phyloP scores from a whole-genome alignment of 2,329 filamentous ascomycete genomes.

The Dactylellina drechsleri region DNA sequence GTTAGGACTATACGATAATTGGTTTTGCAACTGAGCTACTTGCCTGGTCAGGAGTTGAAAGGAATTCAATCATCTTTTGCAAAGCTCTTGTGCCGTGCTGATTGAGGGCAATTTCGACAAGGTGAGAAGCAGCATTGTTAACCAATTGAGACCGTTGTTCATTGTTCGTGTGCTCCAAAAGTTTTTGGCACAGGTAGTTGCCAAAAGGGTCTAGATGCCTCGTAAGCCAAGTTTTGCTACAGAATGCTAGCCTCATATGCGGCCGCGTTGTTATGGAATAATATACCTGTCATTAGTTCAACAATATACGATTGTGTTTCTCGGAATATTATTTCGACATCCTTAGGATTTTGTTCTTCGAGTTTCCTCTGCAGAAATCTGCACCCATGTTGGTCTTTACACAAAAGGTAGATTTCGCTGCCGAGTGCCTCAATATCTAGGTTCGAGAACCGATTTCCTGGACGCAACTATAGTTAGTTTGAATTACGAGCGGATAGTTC shows the following conservation, averaged over 20 bases:
- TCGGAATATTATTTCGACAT: slow-evolving; percentile 90
- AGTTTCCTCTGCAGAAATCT: slow-evolving; percentile 97
- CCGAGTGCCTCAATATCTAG: slow-evolving; percentile 81
- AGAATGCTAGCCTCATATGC: not conserved
- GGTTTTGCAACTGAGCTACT: not conserved
- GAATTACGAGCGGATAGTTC: slow-evolving; percentile 59
- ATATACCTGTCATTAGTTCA: slow-evolving; percentile 87
- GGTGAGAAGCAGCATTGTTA: slow-evolving; percentile 84
- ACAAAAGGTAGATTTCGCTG: slow-evolving; percentile 86
- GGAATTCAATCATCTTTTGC: slow-evolving; percentile 99
- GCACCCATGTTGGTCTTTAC: slow-evolving; percentile 98
- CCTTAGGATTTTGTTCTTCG: slow-evolving; percentile 83
- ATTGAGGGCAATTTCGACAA: slow-evolving; percentile 93
- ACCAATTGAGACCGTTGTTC: slow-evolving; percentile 94
- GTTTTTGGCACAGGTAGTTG: slow-evolving; percentile 98
- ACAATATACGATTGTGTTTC: slow-evolving; percentile 94
- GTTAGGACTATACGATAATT: slow-evolving; percentile 11
- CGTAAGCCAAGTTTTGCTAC: slow-evolving; percentile 2
- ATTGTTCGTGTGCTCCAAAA: slow-evolving; percentile 93
- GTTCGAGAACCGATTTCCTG: slow-evolving; percentile 79
- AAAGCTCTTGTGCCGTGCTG: slow-evolving; percentile 95
- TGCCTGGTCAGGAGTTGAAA: slow-evolving; percentile 81
- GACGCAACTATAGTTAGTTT: slow-evolving; percentile 48
- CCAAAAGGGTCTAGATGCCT: slow-evolving; percentile 80
- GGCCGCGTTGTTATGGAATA: not conserved